Conservation (phyloP, 176 grass and related monocot genomes). For the Alopecurus myosuroides region DNA sequence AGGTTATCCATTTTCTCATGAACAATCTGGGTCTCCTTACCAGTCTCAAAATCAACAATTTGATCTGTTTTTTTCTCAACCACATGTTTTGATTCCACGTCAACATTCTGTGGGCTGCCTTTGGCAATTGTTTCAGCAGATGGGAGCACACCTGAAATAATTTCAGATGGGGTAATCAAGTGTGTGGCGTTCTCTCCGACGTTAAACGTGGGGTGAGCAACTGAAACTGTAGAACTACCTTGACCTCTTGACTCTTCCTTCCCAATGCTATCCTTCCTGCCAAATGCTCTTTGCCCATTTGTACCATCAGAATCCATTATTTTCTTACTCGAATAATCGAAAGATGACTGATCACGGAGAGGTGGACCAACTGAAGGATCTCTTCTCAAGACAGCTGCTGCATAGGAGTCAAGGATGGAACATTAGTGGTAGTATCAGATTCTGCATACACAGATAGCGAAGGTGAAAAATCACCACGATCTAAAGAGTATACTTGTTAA, state of each 20-base stretch:
- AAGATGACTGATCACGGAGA: constrained; percentile 31
- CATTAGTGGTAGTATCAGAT: constrained; percentile 31
- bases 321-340: constrained; percentile 37
- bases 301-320: constrained; percentile 28
- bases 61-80: constrained; percentile 34
- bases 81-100: constrained; percentile 35
- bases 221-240: constrained; percentile 34
- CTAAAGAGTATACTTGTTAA: constrained; percentile 23
- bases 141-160: constrained; percentile 64
- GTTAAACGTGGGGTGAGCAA: constrained; percentile 50
- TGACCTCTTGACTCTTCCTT: constrained; percentile 22
- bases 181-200: constrained; percentile 37
- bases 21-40: constrained; percentile 47
- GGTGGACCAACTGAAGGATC: constrained; percentile 43
- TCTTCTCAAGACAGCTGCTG: constrained; percentile 39
- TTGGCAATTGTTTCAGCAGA: constrained; percentile 29
- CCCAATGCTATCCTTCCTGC: constrained; percentile 25
- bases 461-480: constrained; percentile 35
- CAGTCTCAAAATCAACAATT: constrained; percentile 34
- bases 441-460: constrained; percentile 40
- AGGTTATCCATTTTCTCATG: constrained; percentile 40
- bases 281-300: constrained; percentile 26
- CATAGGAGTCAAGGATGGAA: constrained; percentile 24
- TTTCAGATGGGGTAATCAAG: constrained; percentile 77
- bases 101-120: constrained; percentile 24